Evolutionary conservation across 441 rosid species (phyloP), one percentile per base, ranked within the genome.

Genomic region (Pelargonium cotyledonis): DNA sequence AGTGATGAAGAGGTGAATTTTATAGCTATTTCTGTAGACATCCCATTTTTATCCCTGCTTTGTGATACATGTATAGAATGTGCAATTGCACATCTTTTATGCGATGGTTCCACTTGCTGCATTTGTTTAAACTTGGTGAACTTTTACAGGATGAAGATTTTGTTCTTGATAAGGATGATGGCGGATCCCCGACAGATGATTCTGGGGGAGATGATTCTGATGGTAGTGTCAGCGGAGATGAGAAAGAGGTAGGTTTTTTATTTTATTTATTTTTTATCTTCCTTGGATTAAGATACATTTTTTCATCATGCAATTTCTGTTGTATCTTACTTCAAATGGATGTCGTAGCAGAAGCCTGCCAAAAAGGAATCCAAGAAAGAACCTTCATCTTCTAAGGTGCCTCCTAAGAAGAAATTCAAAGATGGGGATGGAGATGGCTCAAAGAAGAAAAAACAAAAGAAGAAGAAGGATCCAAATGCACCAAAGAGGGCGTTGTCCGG

Each of bases 381-480:
- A 75, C 66, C 88, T 65, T 76, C 96, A 65, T 83, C 88, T 62
- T 74, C 80, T 0, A 92, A 90, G 81, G 82, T 82, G 57, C 73
- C 82, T 46, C 79, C 80, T 7, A 95, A 92, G 87, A 95, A 85
- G 87, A 92, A 86, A 81, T 65, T 77, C 23, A 81, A 75, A 76
- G 97, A 82, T 7, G 85, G 79, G 65, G 91, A 83, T 21, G 97
- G 88, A 76, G 94, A 88, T 5, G 78, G 85, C 43, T 77, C 84
- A 57, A 95, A 86, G 86, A 91, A 84, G 90, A 95, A 78, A 76
- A 91, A 87, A 68, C 88, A 71, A 72, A 91, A 89, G 78, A 90
- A 78, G 88, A 89, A 86, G 81, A 95, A 95, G 79, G 99, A 95
- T 85, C 99, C 99, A 6, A 95, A 92, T 75, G 98, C 99, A 63